Base-by-base conservation (phyloP, 2,329 filamentous ascomycete species). In the Fusarium euwallaceae region DNA sequence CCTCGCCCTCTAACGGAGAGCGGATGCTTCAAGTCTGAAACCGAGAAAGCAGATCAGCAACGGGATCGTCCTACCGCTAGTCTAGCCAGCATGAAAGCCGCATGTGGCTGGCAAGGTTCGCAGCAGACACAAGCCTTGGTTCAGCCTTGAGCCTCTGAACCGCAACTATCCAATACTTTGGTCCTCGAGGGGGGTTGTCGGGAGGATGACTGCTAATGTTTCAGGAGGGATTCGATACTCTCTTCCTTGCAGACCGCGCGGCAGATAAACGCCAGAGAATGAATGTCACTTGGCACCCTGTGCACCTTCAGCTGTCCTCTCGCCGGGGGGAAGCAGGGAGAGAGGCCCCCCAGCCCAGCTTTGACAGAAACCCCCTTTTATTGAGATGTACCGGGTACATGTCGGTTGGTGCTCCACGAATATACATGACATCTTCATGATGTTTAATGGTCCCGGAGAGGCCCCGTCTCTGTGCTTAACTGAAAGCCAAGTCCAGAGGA, bases 1-100 rank as follows among this genome's bases (percentile, higher is more conserved):
- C 27, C 27, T 29, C 27, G 27, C 4, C 32, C 55, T 72, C 61
- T 66, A 55, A 67, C 48, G 66, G 61, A 72, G 59, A 55, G 67
- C 55, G 70, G 39, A 61, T 72, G 70, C 67, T 63, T 76, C 68
- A 66, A 60, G 60, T 78, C 74, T 78, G 77, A 78, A 78, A 78
- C 77, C 20, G 61, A 70, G 32, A 62, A 61, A 61, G 67, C 66
- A 74, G 75, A 79, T 79, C 74, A 72, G 71, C 29, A 39, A 36
- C 61, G 56, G 61, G 69, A 77, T 77, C 75, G 69, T 67, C 76
- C 66, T 68, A 48, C 62, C 69, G 66, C 64, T 75, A 71, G 60
- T 41, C 61, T 67, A 48, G 48, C 62, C 39, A 65, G 65, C 61
- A 66, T 61, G 41, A 64, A 51, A 55, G 32, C 66, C 63, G 48